Base-by-base conservation (phyloP, 2,329 filamentous ascomycete genomes). In the Chalaropsis ovoidea region DNA sequence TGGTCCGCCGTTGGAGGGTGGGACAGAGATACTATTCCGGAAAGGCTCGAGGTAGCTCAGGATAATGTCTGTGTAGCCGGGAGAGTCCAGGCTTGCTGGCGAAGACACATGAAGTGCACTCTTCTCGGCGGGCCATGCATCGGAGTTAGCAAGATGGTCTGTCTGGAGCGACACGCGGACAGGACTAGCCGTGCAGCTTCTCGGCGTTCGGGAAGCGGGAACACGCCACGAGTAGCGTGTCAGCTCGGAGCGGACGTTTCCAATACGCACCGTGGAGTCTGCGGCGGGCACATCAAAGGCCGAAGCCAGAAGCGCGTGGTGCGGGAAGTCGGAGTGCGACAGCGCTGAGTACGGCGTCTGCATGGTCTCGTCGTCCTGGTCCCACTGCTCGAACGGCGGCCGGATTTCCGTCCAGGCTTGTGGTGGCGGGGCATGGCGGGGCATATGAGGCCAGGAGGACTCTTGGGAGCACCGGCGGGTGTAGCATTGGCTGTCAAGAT, bases 331-430 rank as follows among this genome's bases (percentile, higher is more conserved):
- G 17, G 47, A n/a, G 42, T 62, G 42, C 5, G 61, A 47, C 10
- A 27, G 3, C 22, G 52, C 31, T 1, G 27, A 49, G n/a, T 24
- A n/a, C 8, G 63, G 63, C 8, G 63, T 60, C 49, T 63, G 45
- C 1, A 41, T 6, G 15, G 49, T 31, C 19, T 49, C 52, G 31
- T 49, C 42, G 22, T 58, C 45, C 13, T 42, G 56, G 52, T 65
- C 42, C 63, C 63, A 65, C 7, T 63, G 27, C 11, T 66, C 41
- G 42, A 66, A 66, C 3, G 61, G 39, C 10, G 49, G 47, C 39
- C 58, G 41, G 43, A 63, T 58, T 10, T 35, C 35, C 11, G 49
- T n/a, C 63, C 63, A 60, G 3, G 11, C 10, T 4, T 54, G 45
- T 6, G 58, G 19, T 22, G 56, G n/a, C 15, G 52, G 54, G 49